phyloP scores from a whole-genome alignment of 352 stramenopile species.

The Albugo candida region DNA sequence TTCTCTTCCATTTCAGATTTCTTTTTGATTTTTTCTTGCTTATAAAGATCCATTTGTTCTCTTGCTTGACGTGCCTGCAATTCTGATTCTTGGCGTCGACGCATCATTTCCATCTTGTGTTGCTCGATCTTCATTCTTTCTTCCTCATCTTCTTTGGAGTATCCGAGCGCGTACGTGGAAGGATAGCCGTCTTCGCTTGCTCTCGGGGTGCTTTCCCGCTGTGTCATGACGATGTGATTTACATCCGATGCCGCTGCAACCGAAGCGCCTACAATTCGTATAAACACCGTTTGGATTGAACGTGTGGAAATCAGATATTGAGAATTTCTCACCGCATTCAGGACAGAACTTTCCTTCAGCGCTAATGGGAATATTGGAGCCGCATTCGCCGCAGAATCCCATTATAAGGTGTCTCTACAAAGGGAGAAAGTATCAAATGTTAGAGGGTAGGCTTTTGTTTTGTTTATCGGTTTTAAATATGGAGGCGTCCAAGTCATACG shows the following conservation, averaged over 20 bases:
- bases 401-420: slow-evolving; percentile 11
- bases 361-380: slow-evolving; percentile 31
- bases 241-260: not conserved
- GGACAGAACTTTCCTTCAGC: slow-evolving; percentile 44
- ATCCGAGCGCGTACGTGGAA: no score
- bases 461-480: no score
- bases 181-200: no score
- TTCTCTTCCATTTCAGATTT: slow-evolving; percentile 27
- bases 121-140: slow-evolving; percentile 11
- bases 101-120: slow-evolving; percentile 23
- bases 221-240: no score
- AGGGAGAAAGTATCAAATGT: no score
- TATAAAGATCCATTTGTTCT: slow-evolving; percentile 34
- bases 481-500: no score
- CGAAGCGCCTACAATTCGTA: not conserved
- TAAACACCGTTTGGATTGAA: not conserved
- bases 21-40: slow-evolving; percentile 45
- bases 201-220: not conserved
- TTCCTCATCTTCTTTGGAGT: not conserved
- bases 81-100: slow-evolving; percentile 35
- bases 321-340: slow-evolving; percentile 28
- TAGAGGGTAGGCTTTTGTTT: no score
- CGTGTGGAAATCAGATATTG: no score
- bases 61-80: slow-evolving; percentile 29
- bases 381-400: slow-evolving; percentile 73